These are phyloP conservation scores for Yamadazyma membranifaciens DNA, from an alignment of 1,139 yeast species.

Conservation along the genomic window DNA sequence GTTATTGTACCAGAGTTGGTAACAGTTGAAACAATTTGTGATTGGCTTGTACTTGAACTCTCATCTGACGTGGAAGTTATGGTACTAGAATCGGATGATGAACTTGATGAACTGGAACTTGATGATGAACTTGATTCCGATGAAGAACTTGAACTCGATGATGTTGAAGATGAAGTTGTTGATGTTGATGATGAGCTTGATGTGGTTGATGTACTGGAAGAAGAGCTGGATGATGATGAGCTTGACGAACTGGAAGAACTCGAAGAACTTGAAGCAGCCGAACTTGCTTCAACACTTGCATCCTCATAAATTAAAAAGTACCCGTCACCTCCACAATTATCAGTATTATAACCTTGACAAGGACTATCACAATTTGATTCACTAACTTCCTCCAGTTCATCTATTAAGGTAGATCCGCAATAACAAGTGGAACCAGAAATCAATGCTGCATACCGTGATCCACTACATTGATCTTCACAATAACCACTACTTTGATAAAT, in stretches of 20 bases:
- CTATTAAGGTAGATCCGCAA: constrained; percentile 54
- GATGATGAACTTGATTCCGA: constrained; percentile 8
- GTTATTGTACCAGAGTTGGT: constrained; percentile 15
- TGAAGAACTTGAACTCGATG: not conserved
- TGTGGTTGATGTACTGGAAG: constrained; percentile 9
- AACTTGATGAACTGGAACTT: constrained; percentile 5
- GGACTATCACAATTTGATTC: constrained; percentile 42
- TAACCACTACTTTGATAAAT: constrained; percentile 51
- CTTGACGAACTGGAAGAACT: constrained; percentile 13
- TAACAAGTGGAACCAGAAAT: constrained; percentile 55
- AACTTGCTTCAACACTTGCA: constrained; percentile 20
- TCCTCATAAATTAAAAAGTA: constrained; percentile 50
- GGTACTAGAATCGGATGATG: constrained; percentile 1
- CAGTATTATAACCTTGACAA: constrained; percentile 58
- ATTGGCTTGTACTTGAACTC: not conserved
- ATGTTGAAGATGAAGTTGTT: constrained; percentile 1
- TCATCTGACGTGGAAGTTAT: constrained; percentile 6
- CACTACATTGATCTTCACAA: constrained; percentile 48
- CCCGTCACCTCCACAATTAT: constrained; percentile 62
- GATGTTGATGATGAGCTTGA: constrained; percentile 5
- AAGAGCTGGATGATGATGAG: constrained; percentile 7
- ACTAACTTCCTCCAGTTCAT: constrained; percentile 26
- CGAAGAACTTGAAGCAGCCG: constrained; percentile 10
- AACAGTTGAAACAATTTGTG: constrained; percentile 13
- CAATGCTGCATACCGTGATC: constrained; percentile 51